Evolutionary conservation across 139 green algal genomes (phyloP).

Genomic region (Coelastrella sp.): DNA sequence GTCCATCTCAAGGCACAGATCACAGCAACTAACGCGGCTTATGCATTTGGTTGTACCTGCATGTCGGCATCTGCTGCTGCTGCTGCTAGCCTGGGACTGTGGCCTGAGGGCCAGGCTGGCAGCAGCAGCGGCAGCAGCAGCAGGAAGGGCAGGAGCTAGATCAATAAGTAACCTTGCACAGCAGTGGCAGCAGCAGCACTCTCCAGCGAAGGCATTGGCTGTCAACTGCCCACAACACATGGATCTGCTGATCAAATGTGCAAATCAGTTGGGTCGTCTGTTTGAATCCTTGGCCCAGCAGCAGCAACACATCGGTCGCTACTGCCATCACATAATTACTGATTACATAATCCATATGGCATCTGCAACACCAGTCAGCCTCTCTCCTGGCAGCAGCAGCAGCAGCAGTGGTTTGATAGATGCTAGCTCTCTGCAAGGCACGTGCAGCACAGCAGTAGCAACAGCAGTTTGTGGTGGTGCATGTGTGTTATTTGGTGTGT

Average conservation of each 20-base stretch:
- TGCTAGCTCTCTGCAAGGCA: background rate
- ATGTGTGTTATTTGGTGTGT: conserved; percentile 21
- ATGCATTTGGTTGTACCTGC: background rate
- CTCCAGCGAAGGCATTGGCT: background rate
- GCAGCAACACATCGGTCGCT: conserved; percentile 11
- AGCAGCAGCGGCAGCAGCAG: background rate
- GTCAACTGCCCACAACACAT: background rate
- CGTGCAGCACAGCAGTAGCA: background rate
- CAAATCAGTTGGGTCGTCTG: conserved; percentile 25
- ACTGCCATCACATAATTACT: conserved; percentile 24
- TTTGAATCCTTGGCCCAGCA: conserved; percentile 17
- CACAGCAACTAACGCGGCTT: background rate
- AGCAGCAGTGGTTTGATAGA: background rate
- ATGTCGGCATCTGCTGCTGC: conserved; percentile 20
- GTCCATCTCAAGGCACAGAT: background rate
- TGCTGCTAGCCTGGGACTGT: conserved; percentile 26
- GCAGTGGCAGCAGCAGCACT: background rate
- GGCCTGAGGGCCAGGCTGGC: background rate
- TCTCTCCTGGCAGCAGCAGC: conserved; percentile 8
- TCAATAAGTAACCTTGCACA: no score
- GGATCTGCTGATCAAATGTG: background rate
- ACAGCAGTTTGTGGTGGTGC: background rate
- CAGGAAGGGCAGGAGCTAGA: background rate
- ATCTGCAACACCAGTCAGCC: background rate
- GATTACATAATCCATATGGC: conserved; percentile 43